phyloP scores from a whole-genome alignment of 2,329 filamentous ascomycete species.

The Calonectria henricotiae region DNA sequence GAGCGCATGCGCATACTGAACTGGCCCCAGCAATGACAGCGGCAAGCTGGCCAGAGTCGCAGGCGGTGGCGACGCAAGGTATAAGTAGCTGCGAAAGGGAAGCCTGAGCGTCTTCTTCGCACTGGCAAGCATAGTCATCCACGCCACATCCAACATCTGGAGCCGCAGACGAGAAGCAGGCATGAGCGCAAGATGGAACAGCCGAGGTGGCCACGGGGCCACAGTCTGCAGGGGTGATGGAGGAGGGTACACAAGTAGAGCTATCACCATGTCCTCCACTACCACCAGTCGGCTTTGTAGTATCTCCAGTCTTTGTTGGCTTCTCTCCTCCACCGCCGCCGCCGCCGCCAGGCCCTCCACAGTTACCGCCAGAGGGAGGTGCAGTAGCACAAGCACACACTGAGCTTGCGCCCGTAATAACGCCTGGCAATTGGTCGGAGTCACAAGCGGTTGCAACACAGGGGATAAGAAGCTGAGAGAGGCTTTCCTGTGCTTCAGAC shows the following conservation, averaged over 20 bases:
- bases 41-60: constrained; percentile 46
- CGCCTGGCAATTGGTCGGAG: constrained; percentile 45
- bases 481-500: constrained; percentile 43
- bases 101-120: constrained; percentile 47
- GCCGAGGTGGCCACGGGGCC: constrained; percentile 49
- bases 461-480: constrained; percentile 50
- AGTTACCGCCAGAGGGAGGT: constrained; percentile 25
- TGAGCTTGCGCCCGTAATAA: constrained; percentile 51
- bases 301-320: constrained; percentile 10
- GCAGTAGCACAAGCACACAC: constrained; percentile 47
- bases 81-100: constrained; percentile 50
- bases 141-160: constrained; percentile 51
- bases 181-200: constrained; percentile 52
- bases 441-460: constrained; percentile 53
- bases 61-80: constrained; percentile 53
- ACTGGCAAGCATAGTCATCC: constrained; percentile 54
- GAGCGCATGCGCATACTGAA: constrained; percentile 47
- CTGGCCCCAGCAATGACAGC: constrained; percentile 52
- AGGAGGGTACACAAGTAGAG: constrained; percentile 35
- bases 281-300: constrained; percentile 14
- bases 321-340: constrained; percentile 9
- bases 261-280: constrained; percentile 34
- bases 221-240: constrained; percentile 44
- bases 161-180: constrained; percentile 52
- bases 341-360: constrained; percentile 25